phyloP scores from a whole-genome alignment of 2,329 filamentous ascomycete species.

The Colletotrichum gigasporum region DNA sequence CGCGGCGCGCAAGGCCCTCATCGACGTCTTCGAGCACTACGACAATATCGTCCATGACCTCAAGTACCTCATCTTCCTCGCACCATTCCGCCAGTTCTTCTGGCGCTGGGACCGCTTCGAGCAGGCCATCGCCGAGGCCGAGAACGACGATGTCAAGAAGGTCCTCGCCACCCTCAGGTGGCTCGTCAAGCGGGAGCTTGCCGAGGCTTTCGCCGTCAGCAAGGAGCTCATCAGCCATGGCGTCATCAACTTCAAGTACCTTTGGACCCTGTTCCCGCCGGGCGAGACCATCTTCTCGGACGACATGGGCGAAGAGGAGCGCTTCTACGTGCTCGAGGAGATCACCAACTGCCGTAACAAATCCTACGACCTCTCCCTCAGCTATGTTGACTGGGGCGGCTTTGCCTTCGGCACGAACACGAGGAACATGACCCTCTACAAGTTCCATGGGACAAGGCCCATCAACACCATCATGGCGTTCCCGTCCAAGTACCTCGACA shows the following conservation, averaged over 20 bases:
- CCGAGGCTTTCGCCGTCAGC: conserved; percentile 57
- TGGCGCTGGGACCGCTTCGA: conserved; percentile 36
- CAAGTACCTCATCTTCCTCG: conserved; percentile 31
- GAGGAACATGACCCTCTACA: conserved; percentile 44
- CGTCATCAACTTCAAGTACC: conserved; percentile 61
- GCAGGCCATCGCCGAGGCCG: conserved; percentile 28
- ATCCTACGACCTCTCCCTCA: conserved; percentile 47
- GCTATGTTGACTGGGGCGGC: conserved; percentile 58
- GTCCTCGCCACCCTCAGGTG: conserved; percentile 30
- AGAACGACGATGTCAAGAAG: conserved; percentile 27
- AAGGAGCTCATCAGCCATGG: conserved; percentile 61
- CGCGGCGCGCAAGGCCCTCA: conserved; percentile 33
- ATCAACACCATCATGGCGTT: conserved; percentile 54
- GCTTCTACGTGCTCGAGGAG: conserved; percentile 44
- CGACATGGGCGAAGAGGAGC: conserved; percentile 48
- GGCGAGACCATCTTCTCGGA: conserved; percentile 50
- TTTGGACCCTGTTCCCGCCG: conserved; percentile 62
- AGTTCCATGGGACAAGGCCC: conserved; percentile 52
- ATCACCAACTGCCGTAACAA: conserved; percentile 42
- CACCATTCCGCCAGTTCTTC: conserved; percentile 36
- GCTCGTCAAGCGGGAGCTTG: conserved; percentile 61
- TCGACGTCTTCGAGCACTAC: conserved; percentile 33
- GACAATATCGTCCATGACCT: conserved; percentile 29
- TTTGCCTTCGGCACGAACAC: conserved; percentile 51
- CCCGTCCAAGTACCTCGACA: conserved; percentile 54